Evolutionary conservation across 2,329 filamentous ascomycete genomes (phyloP).

Genomic region (Mycosphaerella sp.): DNA sequence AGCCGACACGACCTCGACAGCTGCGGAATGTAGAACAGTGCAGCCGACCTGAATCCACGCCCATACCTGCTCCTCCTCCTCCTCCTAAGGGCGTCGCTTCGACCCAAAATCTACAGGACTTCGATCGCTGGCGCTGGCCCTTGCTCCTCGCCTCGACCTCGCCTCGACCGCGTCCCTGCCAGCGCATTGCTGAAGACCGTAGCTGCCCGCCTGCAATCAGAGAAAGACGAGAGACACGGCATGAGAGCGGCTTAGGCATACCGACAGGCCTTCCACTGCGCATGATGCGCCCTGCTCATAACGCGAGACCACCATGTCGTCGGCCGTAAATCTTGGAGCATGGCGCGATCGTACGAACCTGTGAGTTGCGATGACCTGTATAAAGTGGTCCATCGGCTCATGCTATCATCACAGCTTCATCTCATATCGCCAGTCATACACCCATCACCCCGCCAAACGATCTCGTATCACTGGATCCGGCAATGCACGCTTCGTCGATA

Average conservation of each 20-base stretch:
- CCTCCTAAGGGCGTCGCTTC: too few relatives aligned
- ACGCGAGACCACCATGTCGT: conserved; percentile 15
- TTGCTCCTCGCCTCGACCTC: background rate
- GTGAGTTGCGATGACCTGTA: conserved; percentile 46
- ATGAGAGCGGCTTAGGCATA: conserved; percentile 3
- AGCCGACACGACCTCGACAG: too few relatives aligned
- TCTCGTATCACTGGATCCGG: conserved; percentile 52
- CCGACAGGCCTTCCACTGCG: background rate
- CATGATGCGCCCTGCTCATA: conserved; percentile 14
- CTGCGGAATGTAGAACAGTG: too few relatives aligned
- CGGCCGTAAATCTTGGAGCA: conserved; percentile 35
- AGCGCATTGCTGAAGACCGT: background rate
- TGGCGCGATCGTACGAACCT: conserved; percentile 99
- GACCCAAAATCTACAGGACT: too few relatives aligned
- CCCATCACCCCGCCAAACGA: conserved; percentile 82
- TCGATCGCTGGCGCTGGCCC: background rate
- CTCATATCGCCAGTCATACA: conserved; percentile 97
- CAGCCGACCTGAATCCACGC: too few relatives aligned
- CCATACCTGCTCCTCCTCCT: too few relatives aligned
- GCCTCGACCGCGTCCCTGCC: background rate
- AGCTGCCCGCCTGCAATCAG: background rate
- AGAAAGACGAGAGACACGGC: background rate
- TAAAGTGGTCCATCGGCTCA: conserved; percentile 4
- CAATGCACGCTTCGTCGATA: conserved; percentile 40
- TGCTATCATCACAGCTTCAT: conserved; percentile 62